Evolutionary conservation across 2,329 filamentous ascomycete genomes (phyloP).

Genomic region (Tricladium varicosporioides): DNA sequence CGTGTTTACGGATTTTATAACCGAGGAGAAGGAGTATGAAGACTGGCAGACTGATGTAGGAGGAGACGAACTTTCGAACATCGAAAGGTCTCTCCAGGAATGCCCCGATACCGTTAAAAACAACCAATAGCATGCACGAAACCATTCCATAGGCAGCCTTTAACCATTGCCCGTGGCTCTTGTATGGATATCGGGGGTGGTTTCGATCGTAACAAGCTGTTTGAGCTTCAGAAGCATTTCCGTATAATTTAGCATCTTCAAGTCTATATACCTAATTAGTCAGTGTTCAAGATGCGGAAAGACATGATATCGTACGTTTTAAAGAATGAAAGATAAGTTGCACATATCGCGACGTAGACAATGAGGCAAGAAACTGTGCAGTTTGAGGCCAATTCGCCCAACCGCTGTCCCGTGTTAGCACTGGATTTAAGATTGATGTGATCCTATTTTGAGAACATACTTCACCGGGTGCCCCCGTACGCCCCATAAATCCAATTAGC

Average conservation of each 20-base stretch:
- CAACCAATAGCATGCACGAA: constrained; percentile 34
- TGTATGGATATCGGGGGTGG: constrained; percentile 38
- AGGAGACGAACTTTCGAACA: constrained; percentile 37
- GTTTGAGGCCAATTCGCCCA: constrained; percentile 39
- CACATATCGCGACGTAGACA: constrained; percentile 40
- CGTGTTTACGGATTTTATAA: constrained; percentile 39
- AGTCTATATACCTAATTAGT: constrained; percentile 30
- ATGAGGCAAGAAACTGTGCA: constrained; percentile 41
- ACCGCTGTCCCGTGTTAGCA: constrained; percentile 30
- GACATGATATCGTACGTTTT: constrained; percentile 31
- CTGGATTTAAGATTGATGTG: background rate
- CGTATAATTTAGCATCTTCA: constrained; percentile 38
- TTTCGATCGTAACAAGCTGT: constrained; percentile 37
- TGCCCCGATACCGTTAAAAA: constrained; percentile 37
- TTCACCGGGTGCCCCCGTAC: constrained; percentile 36
- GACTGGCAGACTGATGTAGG: constrained; percentile 40
- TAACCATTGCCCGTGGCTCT: constrained; percentile 40
- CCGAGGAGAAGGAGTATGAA: constrained; percentile 39
- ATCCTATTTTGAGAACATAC: constrained; percentile 25
- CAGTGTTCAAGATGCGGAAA: background rate
- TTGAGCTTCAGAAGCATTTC: constrained; percentile 38
- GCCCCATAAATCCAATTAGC: constrained; percentile 40
- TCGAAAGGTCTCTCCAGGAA: constrained; percentile 38
- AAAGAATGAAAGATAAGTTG: constrained; percentile 40
- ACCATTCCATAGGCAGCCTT: constrained; percentile 37